Evolutionary conservation across 2,329 filamentous ascomycete genomes (phyloP).

Genomic region (Domatiomyces catenatus): DNA sequence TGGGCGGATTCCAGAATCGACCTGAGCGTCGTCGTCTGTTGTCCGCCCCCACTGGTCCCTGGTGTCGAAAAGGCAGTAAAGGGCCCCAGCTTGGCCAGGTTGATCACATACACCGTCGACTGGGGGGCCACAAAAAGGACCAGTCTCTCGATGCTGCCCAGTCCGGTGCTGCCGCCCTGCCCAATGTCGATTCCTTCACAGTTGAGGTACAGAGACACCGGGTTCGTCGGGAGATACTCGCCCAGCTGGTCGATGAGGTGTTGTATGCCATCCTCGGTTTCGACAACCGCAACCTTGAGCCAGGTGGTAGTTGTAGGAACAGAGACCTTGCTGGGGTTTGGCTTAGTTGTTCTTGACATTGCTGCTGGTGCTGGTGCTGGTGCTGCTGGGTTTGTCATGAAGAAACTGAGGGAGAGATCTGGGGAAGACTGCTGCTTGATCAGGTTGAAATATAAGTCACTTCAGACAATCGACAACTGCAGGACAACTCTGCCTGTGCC

Average conservation of each 20-base stretch:
- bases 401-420: too few relatives aligned
- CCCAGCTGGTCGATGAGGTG: not conserved
- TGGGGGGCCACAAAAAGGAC: not conserved
- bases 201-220: not conserved
- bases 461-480: too few relatives aligned
- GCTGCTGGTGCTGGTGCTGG: not conserved
- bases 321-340: not conserved
- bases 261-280: not conserved
- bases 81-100: conserved; percentile 26
- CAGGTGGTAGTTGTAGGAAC: not conserved
- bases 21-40: conserved; percentile 19
- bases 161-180: too few relatives aligned
- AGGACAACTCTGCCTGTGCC: too few relatives aligned
- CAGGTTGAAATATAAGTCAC: too few relatives aligned
- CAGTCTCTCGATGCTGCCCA: not conserved
- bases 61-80: conserved; percentile 26
- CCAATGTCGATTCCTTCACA: not conserved
- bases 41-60: conserved; percentile 12
- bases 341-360: not conserved
- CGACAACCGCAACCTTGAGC: not conserved
- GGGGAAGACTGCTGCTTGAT: too few relatives aligned
- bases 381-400: too few relatives aligned
- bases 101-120: conserved; percentile 27
- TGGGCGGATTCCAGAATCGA: conserved; percentile 27
- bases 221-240: not conserved